phyloP scores from a whole-genome alignment of 164 flowering plant species.

The Macadamia integrifolia region DNA sequence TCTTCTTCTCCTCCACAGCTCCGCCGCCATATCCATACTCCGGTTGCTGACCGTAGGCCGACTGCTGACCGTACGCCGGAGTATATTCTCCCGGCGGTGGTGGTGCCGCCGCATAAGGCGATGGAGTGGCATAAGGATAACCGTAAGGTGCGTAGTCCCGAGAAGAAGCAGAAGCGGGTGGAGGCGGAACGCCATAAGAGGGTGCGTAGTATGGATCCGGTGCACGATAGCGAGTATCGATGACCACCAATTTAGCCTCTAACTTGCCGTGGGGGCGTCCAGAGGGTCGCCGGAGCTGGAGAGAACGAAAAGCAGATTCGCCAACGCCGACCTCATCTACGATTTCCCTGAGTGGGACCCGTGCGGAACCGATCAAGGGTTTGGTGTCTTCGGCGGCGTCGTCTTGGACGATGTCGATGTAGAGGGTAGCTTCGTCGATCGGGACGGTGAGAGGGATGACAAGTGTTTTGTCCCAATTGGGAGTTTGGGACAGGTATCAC shows the following conservation, averaged over 20 bases:
- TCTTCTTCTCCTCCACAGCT: slow-evolving; percentile 34
- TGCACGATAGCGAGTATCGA: slow-evolving; percentile 33
- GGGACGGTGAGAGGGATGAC: slow-evolving; percentile 41
- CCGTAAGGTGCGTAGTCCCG: slow-evolving; percentile 18
- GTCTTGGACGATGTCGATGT: slow-evolving; percentile 58
- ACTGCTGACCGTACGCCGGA: slow-evolving; percentile 10
- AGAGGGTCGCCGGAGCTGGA: slow-evolving; percentile 74
- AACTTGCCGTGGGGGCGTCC: slow-evolving; percentile 83
- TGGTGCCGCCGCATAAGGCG: background rate
- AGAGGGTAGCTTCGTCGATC: slow-evolving; percentile 39
- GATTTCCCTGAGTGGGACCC: slow-evolving; percentile 39
- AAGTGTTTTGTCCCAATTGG: slow-evolving; percentile 65
- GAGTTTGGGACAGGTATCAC: slow-evolving; percentile 51
- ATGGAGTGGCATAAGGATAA: background rate
- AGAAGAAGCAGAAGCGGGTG: background rate
- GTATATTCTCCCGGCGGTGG: slow-evolving; percentile 9
- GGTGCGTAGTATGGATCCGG: slow-evolving; percentile 37
- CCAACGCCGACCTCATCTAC: slow-evolving; percentile 51
- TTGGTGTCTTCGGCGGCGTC: slow-evolving; percentile 37
- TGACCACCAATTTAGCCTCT: slow-evolving; percentile 35
- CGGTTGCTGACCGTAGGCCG: slow-evolving; percentile 15
- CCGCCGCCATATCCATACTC: background rate
- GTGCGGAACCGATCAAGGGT: slow-evolving; percentile 60
- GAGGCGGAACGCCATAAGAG: slow-evolving; percentile 39
- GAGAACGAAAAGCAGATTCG: slow-evolving; percentile 8